These are phyloP conservation scores for Mortierella antarctica DNA, from an alignment of 192 early-diverging fungal species.

Conservation along the genomic window DNA sequence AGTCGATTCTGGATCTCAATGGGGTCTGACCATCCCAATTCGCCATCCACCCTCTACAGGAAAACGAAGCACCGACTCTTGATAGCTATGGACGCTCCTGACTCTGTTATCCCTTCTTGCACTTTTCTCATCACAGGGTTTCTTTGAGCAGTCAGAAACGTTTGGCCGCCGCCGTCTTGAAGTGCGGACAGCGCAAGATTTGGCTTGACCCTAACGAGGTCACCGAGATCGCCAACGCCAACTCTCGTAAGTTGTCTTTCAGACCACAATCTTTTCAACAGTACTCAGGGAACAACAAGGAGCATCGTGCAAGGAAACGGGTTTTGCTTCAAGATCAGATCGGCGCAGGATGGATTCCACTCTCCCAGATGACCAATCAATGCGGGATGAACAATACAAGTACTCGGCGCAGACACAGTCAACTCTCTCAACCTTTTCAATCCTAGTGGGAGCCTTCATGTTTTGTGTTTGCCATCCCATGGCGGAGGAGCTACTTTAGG, in stretches of 20 bases:
- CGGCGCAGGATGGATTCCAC: too few species aligned
- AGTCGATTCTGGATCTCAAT: neutral
- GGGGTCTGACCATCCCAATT: neutral
- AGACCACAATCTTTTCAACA: neutral
- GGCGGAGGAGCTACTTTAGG: too few species aligned
- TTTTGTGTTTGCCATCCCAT: too few species aligned
- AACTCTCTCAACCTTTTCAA: too few species aligned
- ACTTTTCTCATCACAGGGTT: constrained; percentile 61
- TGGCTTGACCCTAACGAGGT: constrained; percentile 99
- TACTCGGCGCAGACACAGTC: too few species aligned
- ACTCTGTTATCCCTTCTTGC: neutral
- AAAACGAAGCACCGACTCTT: neutral
- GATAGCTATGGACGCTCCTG: neutral
- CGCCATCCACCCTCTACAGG: neutral
- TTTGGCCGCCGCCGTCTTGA: constrained; percentile 95
- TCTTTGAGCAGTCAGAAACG: constrained; percentile 92
- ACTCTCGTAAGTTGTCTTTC: constrained; percentile 85
- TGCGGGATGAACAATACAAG: too few species aligned
- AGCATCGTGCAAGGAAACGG: too few species aligned
- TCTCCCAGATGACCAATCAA: too few species aligned
- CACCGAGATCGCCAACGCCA: constrained; percentile 94
- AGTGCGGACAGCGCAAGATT: constrained; percentile 98
- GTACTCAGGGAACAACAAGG: neutral
- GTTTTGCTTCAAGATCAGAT: too few species aligned
- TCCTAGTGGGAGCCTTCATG: too few species aligned